Conservation (phyloP, 2,329 filamentous ascomycete genomes). For the Fusarium sp. region DNA sequence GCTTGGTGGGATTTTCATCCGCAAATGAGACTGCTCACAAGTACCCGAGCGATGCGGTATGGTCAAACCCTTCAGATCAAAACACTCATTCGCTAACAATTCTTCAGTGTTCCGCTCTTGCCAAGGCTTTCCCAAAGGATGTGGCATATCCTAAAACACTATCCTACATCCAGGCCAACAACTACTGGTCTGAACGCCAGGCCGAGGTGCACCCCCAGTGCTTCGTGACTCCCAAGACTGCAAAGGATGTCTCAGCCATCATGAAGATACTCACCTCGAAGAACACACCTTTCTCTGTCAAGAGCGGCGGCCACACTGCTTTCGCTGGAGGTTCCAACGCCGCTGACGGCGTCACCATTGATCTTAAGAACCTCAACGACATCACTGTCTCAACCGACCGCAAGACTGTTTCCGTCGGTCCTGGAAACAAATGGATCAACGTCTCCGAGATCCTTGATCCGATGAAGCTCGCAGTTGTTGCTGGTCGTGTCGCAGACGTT, state of each 20-base stretch:
- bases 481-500: slow-evolving; percentile 46
- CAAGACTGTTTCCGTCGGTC: slow-evolving; percentile 18
- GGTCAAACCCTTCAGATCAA: background rate
- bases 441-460: slow-evolving; percentile 19
- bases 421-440: slow-evolving; percentile 26
- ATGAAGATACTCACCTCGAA: slow-evolving; percentile 5
- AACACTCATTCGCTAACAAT: background rate
- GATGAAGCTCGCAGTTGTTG: slow-evolving; percentile 13
- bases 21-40: background rate
- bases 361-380: slow-evolving; percentile 56
- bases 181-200: slow-evolving; percentile 26
- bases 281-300: slow-evolving; percentile 58
- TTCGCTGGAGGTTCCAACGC: slow-evolving; percentile 60
- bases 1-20: background rate
- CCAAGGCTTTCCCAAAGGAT: background rate
- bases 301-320: slow-evolving; percentile 64
- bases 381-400: slow-evolving; percentile 18
- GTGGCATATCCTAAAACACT: background rate
- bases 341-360: slow-evolving; percentile 57
- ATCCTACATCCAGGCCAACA: slow-evolving; percentile 7
- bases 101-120: background rate
- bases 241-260: background rate
- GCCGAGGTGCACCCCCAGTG: slow-evolving; percentile 9
- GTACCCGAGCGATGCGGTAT: background rate
- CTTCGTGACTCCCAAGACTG: slow-evolving; percentile 8